Evolutionary conservation across 495 filamentous ascomycete species (phyloP).

Genomic region (Xylaria grammica): DNA sequence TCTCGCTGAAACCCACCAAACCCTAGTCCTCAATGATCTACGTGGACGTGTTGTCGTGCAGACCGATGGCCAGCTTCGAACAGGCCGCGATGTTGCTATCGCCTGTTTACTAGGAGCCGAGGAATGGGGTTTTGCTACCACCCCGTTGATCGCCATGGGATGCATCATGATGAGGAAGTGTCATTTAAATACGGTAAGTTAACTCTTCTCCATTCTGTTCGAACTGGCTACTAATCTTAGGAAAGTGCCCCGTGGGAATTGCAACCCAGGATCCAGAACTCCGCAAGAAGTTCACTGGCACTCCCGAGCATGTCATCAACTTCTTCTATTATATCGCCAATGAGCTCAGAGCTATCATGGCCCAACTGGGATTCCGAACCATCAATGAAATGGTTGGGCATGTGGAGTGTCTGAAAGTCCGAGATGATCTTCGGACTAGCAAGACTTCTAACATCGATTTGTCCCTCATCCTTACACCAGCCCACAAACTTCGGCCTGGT

Average conservation of each 20-base stretch:
- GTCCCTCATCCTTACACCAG: constrained; percentile 93
- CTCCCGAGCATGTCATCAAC: constrained; percentile 98
- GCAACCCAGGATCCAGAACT: constrained; percentile 96
- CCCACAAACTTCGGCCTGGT: constrained; percentile 93
- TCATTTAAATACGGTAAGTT: constrained; percentile 33
- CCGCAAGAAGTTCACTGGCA: constrained; percentile 91
- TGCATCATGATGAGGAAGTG: constrained; percentile 95
- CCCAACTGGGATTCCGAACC: constrained; percentile 89
- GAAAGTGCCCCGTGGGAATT: constrained; percentile 87
- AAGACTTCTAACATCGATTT: constrained; percentile 96
- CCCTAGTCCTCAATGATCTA: constrained; percentile 96
- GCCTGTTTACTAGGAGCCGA: constrained; percentile 96
- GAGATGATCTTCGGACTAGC: constrained; percentile 83
- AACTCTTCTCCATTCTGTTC: background rate
- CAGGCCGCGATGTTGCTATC: constrained; percentile 93
- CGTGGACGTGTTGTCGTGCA: constrained; percentile 96
- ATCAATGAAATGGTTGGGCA: constrained; percentile 99
- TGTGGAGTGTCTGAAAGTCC: constrained; percentile 83
- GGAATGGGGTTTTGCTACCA: constrained; percentile 98
- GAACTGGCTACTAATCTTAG: constrained; percentile 28
- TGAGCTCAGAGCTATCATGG: constrained; percentile 98
- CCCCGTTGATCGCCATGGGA: constrained; percentile 95
- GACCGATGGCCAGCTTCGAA: constrained; percentile 95
- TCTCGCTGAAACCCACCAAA: constrained; percentile 98
- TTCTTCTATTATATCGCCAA: constrained; percentile 99